These are phyloP conservation scores for Candida tetrigidarum DNA, from an alignment of 1,139 yeast species.

Conservation along the genomic window DNA sequence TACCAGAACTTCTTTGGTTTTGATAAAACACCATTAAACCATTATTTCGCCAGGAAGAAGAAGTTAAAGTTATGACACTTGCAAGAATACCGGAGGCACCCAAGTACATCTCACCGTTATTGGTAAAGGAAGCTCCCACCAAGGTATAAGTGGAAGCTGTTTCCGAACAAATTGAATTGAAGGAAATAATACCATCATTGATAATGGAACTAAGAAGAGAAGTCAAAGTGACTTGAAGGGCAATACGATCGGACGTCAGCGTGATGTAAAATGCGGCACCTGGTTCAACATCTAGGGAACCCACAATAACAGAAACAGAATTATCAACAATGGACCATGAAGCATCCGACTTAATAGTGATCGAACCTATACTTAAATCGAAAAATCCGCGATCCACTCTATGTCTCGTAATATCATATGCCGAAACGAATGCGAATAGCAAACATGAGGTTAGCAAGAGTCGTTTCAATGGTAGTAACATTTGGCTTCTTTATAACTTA, in stretches of 20 bases:
- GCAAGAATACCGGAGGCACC: constrained; percentile 27
- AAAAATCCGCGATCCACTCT: constrained; percentile 23
- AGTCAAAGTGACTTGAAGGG: constrained; percentile 18
- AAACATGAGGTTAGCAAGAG: not conserved
- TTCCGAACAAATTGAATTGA: constrained; percentile 24
- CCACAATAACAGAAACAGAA: constrained; percentile 26
- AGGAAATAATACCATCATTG: constrained; percentile 28
- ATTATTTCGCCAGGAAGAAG: constrained; percentile 27
- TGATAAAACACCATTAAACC: constrained; percentile 33
- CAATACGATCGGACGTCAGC: constrained; percentile 9
- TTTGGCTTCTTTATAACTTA: too few species aligned
- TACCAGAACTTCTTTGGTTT: constrained; percentile 22
- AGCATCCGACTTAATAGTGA: constrained; percentile 27
- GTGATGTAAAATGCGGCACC: constrained; percentile 28
- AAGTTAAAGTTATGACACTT: constrained; percentile 24
- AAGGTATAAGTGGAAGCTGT: constrained; percentile 25
- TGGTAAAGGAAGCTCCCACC: constrained; percentile 24
- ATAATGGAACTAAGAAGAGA: constrained; percentile 19
- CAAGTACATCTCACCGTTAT: constrained; percentile 33
- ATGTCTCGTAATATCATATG: constrained; percentile 8
- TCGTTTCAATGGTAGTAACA: not conserved
- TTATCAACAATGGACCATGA: constrained; percentile 39
- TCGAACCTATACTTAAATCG: constrained; percentile 23
- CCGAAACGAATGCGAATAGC: not conserved
- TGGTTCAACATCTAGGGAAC: constrained; percentile 22